Evolutionary conservation across 805 yeast genomes (phyloP).

Genomic region (Starmerella sirachaensis): DNA sequence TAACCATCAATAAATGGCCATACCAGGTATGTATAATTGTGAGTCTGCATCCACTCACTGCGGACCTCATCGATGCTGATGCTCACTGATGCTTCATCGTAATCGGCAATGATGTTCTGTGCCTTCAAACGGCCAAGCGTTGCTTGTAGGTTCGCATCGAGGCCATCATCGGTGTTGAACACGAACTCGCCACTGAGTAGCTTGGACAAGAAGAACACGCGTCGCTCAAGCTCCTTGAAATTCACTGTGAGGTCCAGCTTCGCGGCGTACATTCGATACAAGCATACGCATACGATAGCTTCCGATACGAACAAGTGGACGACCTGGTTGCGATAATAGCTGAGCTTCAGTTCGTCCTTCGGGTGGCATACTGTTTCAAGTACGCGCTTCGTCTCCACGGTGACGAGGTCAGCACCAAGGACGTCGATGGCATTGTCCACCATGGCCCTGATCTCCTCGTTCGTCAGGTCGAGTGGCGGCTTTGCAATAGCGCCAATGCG

Average conservation of each 20-base stretch:
- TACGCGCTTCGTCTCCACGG: constrained; percentile 25
- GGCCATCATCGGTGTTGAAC: constrained; percentile 27
- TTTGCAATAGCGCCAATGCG: constrained; percentile 30
- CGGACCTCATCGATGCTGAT: constrained; percentile 17
- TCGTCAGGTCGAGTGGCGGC: constrained; percentile 17
- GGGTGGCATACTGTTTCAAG: constrained; percentile 33
- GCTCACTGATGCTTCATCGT: constrained; percentile 14
- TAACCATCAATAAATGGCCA: constrained; percentile 37
- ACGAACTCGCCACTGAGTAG: constrained; percentile 33
- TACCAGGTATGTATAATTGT: constrained; percentile 33
- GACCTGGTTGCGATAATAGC: constrained; percentile 46
- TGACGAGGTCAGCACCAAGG: constrained; percentile 31
- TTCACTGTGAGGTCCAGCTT: constrained; percentile 21
- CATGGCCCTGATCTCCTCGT: constrained; percentile 25
- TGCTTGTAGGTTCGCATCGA: constrained; percentile 26
- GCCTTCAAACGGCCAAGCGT: constrained; percentile 25
- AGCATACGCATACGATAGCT: constrained; percentile 36
- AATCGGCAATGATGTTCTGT: constrained; percentile 25
- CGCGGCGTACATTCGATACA: constrained; percentile 25
- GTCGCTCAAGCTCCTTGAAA: constrained; percentile 23
- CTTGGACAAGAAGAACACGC: constrained; percentile 29
- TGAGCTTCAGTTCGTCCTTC: constrained; percentile 42
- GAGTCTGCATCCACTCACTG: constrained; percentile 27
- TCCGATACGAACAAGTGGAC: constrained; percentile 44
- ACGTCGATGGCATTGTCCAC: constrained; percentile 32